Base-by-base conservation (phyloP, 257 asterid species). In the Datura wrightii region DNA sequence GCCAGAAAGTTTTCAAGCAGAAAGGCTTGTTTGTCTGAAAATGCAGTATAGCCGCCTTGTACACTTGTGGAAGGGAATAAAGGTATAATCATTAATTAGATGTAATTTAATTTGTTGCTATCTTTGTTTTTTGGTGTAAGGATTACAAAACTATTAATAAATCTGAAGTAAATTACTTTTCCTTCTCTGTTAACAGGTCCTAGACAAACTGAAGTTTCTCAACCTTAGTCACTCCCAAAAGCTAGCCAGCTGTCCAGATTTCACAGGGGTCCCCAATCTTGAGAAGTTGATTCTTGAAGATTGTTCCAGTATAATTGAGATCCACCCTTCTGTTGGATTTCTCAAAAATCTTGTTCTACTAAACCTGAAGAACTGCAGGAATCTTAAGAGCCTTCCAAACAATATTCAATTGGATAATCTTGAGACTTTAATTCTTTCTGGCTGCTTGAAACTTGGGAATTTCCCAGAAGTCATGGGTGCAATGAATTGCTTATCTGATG, bases 211-310 rank as follows among this genome's bases (percentile, higher is more conserved):
- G 81, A 84, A 84, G 63, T 67, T 86, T 69, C 60, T 86, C 84
- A 81, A 86, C 59, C 87, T 86, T 7, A 84, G 85, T 58, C 85
- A 84, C 79, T 86, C 89, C 8, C 84, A 81, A 8, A 76, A 82
- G 60, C 70, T 80, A 19, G 37, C 52, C 58, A 84, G 34, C 10
- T 76, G 82, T 76, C 85, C 88, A 37, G 67, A 86, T 79, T 86
- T 86, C 62, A 62, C 24, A 4, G 84, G 54, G 41, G 46, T 86
- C 19, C 86, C 86, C 9, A 66, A 79, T 79, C 86, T 86, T 14
- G 82, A 80, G 74, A 42, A 55, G 62, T 55, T 80, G 76, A 14
- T 80, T 67, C 84, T 80, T 37, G 80, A 72, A 58, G 79, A 56
- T 58, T 85, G 85, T 58, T 48, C 55, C 4, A 79, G 84, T 24